Evolutionary conservation across 257 asterid genomes (phyloP), one percentile per base, ranked within the genome.

Genomic region (Nicotiana tabacum): DNA sequence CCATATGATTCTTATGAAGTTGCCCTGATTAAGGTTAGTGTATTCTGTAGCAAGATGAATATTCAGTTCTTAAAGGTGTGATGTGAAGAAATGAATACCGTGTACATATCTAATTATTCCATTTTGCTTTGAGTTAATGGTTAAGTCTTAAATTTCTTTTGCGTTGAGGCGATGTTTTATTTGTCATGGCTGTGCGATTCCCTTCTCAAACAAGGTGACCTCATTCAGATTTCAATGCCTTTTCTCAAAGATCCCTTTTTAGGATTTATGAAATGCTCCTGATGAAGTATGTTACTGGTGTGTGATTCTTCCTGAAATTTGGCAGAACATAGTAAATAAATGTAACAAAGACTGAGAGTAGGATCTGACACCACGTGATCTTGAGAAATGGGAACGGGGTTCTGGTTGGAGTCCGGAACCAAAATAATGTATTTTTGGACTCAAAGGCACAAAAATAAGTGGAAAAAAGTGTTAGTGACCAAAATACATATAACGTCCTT

Each of bases 311-410:
- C 70, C 61, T 46, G 37, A 72, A 24, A 24, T 82, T 29, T 56
- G 61, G 24, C 68, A 48, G 5, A 18, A 2, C 77, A 60, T 11
- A 67, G 53, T 53, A 53, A 43, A 15, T 48, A 30, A 37, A 51
- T 8, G n/a, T 57, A 35, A 67, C 21, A 18, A 0, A 11, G 10
- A 62, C 35, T n/a, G 13, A 81, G 81, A 57, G 66, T 33, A 84
- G 46, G 83, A 82, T 37, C 64, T 30, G 83, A 80, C 84, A 79
- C 61, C 57, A 16, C 82, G 82, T 87, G 84, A 51, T 83, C 65
- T 85, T 81, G 81, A 68, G 66, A 82, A 67, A 56, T 77, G 83
- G 70, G 65, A 69, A 3, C 30, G 69, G 35, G 24, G 57, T 30
- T 24, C 27, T 24, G 27, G 27, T 24, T 24, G 27, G 27, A 24